Evolutionary conservation across 106 monocot genomes (phyloP), one percentile per base, ranked within the genome.

Genomic region (Platanthera zijinensis): DNA sequence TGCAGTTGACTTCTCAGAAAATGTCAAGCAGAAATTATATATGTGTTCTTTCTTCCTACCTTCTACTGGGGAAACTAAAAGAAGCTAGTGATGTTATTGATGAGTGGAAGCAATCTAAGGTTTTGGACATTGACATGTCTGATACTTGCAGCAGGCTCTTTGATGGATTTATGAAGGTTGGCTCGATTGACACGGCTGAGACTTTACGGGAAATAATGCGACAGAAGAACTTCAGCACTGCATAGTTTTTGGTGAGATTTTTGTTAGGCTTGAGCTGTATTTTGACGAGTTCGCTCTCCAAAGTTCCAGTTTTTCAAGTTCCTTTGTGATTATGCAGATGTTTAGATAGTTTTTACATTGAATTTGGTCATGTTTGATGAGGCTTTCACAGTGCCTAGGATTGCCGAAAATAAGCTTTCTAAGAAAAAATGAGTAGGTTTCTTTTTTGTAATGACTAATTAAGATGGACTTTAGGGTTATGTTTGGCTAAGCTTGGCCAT

Each of bases 381-480:
- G 82, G 90, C 96, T 57, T 71, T 66, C 71, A 48, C 76, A 73
- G 83, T 83, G 45, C 84, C 93, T 5, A 82, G 70, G 72, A 54
- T 57, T 46, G 96, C 96, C 74, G 96, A 96, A 83, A 48, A 74
- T 48, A 82, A 82, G 75, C 54, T 92, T 45, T 96, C 90, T 6
- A 4, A 70, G 30, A 90, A 21, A 12, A 85, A 90, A 51, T 81
- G 85, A 21, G 85, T 90, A 61, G 90, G 82, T 12, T 93, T 84
- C 68, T 90, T 85, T 59, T 92, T 90, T 76, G 81, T 96, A n/a
- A 96, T 96, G 76, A 96, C 96, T 21, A 73, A 66, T 30, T 96
- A 96, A 84, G 87, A 87, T 73, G 73, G 87, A 84, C 81, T 74
- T 84, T 86, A 49, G 85, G 92, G 48, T 71, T 80, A 68, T 87